Evolutionary conservation across 2,329 filamentous ascomycete species (phyloP).

Genomic region (Fusarium sacchari): DNA sequence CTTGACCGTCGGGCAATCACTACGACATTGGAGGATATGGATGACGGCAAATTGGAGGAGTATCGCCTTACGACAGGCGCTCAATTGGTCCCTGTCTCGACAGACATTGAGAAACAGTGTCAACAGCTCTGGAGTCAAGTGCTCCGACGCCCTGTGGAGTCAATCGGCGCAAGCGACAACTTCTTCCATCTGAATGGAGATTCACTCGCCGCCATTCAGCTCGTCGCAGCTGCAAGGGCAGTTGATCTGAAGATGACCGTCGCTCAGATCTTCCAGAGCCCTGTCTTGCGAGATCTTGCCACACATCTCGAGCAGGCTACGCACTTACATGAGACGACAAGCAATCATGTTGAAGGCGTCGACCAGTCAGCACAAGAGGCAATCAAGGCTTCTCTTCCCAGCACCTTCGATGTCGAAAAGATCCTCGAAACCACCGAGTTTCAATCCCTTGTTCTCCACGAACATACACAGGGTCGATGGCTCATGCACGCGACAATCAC

Average conservation of each 20-base stretch:
- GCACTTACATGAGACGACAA: fast-evolving
- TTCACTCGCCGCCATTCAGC: neutral
- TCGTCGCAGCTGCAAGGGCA: neutral
- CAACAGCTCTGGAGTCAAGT: neutral
- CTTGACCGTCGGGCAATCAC: neutral
- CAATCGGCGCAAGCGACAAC: neutral
- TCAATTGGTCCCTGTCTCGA: neutral
- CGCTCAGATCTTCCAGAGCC: neutral
- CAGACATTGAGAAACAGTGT: neutral
- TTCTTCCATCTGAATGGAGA: neutral
- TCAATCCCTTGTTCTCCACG: neutral
- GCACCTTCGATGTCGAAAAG: fast-evolving
- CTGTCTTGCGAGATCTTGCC: neutral
- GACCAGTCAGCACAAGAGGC: neutral
- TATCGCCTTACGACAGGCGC: neutral
- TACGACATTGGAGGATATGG: neutral
- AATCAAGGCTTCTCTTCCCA: neutral
- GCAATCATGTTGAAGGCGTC: neutral
- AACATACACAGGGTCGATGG: neutral
- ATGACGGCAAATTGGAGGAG: neutral
- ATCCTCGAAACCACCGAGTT: neutral
- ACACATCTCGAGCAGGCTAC: fast-evolving
- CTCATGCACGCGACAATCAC: neutral
- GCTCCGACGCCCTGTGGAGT: neutral
- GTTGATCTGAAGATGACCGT: neutral